phyloP scores from a whole-genome alignment of 208 protist genomes.

The Acanthamoeba healyi region DNA sequence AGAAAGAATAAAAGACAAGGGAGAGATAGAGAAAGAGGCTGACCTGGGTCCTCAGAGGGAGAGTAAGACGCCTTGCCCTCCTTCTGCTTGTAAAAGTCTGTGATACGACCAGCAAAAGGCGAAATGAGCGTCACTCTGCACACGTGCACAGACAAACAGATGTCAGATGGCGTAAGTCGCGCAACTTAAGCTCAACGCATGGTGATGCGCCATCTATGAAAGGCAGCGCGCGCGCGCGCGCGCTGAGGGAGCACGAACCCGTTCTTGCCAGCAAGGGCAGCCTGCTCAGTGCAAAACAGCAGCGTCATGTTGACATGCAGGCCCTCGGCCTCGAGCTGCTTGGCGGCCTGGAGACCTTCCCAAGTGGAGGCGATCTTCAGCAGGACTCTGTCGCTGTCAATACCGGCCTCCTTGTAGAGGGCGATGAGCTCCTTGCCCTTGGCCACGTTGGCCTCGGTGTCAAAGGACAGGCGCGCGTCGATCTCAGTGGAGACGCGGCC shows the following conservation, averaged over 20 bases:
- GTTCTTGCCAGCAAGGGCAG: constrained; percentile 13
- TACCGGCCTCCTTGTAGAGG: constrained; percentile 96
- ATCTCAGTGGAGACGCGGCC: constrained; percentile 98
- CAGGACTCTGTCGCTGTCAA: constrained; percentile 95
- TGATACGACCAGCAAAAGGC: constrained; percentile 97
- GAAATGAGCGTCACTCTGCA: constrained; percentile 85
- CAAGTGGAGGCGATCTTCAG: constrained; percentile 98
- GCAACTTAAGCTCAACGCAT: too few relatives aligned
- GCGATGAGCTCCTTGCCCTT: constrained; percentile 95
- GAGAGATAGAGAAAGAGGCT: too few relatives aligned
- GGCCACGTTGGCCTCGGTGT: constrained; percentile 93
- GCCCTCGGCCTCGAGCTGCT: constrained; percentile 95
- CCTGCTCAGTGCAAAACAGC: constrained; percentile 96
- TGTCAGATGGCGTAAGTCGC: too few relatives aligned
- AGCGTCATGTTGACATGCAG: constrained; percentile 98
- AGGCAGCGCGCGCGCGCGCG: too few relatives aligned
- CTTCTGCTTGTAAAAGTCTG: constrained; percentile 96
- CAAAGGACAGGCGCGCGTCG: constrained; percentile 97
- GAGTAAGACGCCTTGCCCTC: constrained; percentile 85
- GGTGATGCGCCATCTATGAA: too few relatives aligned
- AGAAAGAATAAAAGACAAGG: too few relatives aligned
- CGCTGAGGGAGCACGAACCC: too few relatives aligned
- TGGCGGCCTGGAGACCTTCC: constrained; percentile 96
- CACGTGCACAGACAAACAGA: too few relatives aligned
- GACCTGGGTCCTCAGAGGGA: constrained; percentile 92